phyloP scores from a whole-genome alignment of 2,329 filamentous ascomycete species.

The Cordyceps javanica region DNA sequence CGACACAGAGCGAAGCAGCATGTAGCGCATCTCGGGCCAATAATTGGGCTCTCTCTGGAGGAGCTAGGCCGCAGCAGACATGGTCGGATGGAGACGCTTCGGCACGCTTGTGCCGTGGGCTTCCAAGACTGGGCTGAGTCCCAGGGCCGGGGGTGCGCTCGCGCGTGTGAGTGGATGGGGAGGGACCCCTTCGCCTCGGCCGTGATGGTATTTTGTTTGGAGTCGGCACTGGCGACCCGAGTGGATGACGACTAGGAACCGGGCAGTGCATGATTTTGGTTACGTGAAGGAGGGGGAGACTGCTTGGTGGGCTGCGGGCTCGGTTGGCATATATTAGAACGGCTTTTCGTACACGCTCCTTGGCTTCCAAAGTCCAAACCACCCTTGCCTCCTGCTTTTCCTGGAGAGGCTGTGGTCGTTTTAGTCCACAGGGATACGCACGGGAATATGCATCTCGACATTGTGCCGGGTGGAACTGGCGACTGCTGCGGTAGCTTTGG shows the following conservation, averaged over 20 bases:
- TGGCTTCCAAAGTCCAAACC: no score
- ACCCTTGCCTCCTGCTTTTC: no score
- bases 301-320: not conserved
- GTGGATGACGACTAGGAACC: not conserved
- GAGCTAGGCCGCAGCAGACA: not conserved
- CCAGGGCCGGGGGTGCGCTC: not conserved
- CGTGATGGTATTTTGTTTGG: not conserved
- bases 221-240: constrained; percentile 1
- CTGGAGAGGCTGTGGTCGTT: not conserved
- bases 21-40: not conserved
- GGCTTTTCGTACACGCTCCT: no score
- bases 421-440: not conserved
- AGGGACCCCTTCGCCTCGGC: not conserved
- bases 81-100: constrained; percentile 8
- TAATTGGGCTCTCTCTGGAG: not conserved
- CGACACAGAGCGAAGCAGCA: not conserved
- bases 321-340: no score
- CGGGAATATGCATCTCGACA: no score
- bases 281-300: not conserved
- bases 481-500: not conserved
- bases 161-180: constrained; percentile 1
- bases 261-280: not conserved
- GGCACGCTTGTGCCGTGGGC: constrained; percentile 9
- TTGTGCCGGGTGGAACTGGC: not conserved
- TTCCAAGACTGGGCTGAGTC: not conserved